Evolutionary conservation across 2,329 filamentous ascomycete genomes (phyloP).

Genomic region (Nothophoma quercina): DNA sequence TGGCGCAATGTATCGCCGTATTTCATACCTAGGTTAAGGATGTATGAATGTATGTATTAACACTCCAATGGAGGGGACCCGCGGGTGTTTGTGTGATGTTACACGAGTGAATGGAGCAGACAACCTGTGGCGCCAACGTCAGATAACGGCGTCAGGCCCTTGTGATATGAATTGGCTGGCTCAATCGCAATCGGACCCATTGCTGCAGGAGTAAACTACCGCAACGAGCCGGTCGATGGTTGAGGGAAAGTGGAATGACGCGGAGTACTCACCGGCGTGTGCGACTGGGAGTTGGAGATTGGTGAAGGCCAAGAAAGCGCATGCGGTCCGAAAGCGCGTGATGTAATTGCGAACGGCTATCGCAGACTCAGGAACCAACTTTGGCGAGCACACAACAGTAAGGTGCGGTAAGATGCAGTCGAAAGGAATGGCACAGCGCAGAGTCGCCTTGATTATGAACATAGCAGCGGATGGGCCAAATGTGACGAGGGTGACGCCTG

Average conservation of each 20-base stretch:
- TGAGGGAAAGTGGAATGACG: constrained; percentile 8
- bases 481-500: constrained; percentile 20
- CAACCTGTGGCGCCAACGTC: constrained; percentile 9
- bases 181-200: constrained; percentile 12
- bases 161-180: constrained; percentile 11
- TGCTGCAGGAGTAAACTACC: constrained; percentile 1
- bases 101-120: constrained; percentile 13
- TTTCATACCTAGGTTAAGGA: constrained; percentile 65
- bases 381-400: neutral
- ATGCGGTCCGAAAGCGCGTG: constrained; percentile 7
- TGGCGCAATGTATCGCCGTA: constrained; percentile 77
- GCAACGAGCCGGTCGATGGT: constrained; percentile 8
- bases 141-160: constrained; percentile 13
- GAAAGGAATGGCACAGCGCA: constrained; percentile 1
- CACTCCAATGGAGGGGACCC: constrained; percentile 14
- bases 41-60: constrained; percentile 5
- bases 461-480: neutral
- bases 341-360: constrained; percentile 12
- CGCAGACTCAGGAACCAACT: neutral
- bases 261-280: constrained; percentile 17
- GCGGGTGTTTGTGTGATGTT: constrained; percentile 21
- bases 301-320: constrained; percentile 3
- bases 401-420: too few relatives aligned
- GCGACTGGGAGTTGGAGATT: constrained; percentile 9
- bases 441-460: constrained; percentile 8